A percentile compares a stretch with the other conserved stretches of the same genome.
phyloP scores from a whole-genome alignment of 495 filamentous ascomycete species.

The Hypoxylon fuscum region DNA sequence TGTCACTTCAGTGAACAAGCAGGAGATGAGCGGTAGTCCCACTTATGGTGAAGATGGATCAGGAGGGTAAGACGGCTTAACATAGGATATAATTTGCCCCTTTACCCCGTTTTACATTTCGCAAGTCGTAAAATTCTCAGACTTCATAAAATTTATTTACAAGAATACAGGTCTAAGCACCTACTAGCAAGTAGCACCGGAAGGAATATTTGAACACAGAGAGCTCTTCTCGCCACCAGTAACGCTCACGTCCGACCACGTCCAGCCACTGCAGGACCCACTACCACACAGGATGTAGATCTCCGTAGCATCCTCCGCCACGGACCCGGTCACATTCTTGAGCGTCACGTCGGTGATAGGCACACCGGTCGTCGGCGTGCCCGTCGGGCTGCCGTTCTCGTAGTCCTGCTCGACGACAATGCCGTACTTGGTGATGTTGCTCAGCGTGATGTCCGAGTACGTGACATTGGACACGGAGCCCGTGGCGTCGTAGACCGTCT shows the following conservation, averaged over 20 bases:
- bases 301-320: slow-evolving; percentile 51
- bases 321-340: slow-evolving; percentile 59
- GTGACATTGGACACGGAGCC: slow-evolving; percentile 66
- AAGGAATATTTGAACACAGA: slow-evolving; percentile 55
- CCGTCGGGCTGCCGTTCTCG: slow-evolving; percentile 68
- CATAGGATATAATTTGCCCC: no score
- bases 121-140: no score
- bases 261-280: slow-evolving; percentile 59
- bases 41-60: no score
- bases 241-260: slow-evolving; percentile 55
- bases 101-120: no score
- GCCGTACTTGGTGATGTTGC: slow-evolving; percentile 67
- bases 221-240: slow-evolving; percentile 54
- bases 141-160: no score
- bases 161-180: no score
- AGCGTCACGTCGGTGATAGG: slow-evolving; percentile 68
- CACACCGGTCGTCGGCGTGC: slow-evolving; percentile 68
- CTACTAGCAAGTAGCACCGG: slow-evolving; percentile 23
- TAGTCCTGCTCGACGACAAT: slow-evolving; percentile 77
- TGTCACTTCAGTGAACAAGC: no score
- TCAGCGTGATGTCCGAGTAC: slow-evolving; percentile 67
- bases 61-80: no score
- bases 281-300: slow-evolving; percentile 64
- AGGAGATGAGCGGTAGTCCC: no score
- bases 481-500: slow-evolving; percentile 66